Evolutionary conservation across 1,284 basidiomycete genomes (phyloP).

Genomic region (Vanrija sp.): DNA sequence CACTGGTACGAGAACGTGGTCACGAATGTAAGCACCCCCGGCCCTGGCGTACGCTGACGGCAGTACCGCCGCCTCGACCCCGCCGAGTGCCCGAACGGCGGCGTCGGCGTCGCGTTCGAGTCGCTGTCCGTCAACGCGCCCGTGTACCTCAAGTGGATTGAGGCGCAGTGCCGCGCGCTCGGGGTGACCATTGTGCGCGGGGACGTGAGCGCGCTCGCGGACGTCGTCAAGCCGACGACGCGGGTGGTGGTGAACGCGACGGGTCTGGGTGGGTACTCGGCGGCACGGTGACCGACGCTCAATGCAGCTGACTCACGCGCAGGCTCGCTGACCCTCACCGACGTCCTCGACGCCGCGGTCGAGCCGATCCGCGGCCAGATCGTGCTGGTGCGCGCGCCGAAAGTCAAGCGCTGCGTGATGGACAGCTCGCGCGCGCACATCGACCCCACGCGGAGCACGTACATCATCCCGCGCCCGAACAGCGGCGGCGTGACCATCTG

Average conservation of each 20-base stretch:
- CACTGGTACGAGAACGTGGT: slow-evolving; percentile 20
- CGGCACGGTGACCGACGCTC: no score
- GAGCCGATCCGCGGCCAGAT: slow-evolving; percentile 21
- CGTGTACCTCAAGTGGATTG: slow-evolving; percentile 18
- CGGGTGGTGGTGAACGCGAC: slow-evolving; percentile 13
- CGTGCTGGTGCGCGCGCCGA: slow-evolving; percentile 15
- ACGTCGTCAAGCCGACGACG: slow-evolving; percentile 4
- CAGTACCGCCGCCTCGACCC: slow-evolving; percentile 15
- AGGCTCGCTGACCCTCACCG: slow-evolving; percentile 10
- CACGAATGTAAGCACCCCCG: slow-evolving; percentile 6
- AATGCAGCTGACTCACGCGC: no score
- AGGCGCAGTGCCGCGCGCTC: slow-evolving; percentile 12
- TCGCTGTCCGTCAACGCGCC: slow-evolving; percentile 21
- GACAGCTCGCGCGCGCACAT: slow-evolving; percentile 7
- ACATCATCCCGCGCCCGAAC: slow-evolving; percentile 22
- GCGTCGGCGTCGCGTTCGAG: slow-evolving; percentile 17
- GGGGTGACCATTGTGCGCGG: slow-evolving; percentile 12
- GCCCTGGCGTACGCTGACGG: no score
- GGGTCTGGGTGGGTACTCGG: slow-evolving; percentile 2
- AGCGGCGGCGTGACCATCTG: slow-evolving; percentile 18
- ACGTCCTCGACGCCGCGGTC: slow-evolving; percentile 13
- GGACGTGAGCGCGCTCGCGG: slow-evolving; percentile 2
- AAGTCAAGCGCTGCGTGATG: slow-evolving; percentile 19
- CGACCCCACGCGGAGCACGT: slow-evolving; percentile 19
- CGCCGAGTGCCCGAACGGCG: slow-evolving; percentile 13